phyloP scores from a whole-genome alignment of 2,329 filamentous ascomycete genomes.

The Pyrenochaeta sp. region DNA sequence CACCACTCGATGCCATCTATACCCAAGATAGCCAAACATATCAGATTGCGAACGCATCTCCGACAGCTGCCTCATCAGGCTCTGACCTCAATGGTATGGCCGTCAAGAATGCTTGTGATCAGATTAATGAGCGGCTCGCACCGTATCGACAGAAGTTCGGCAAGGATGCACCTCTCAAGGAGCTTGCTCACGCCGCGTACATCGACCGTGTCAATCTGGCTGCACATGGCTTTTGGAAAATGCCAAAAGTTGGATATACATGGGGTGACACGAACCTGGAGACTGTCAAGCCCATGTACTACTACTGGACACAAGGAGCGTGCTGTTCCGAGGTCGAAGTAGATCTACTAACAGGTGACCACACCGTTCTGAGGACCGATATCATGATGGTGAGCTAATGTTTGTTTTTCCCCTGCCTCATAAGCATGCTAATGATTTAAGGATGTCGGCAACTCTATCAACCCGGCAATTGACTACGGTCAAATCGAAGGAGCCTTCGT shows the following conservation, averaged over 20 bases:
- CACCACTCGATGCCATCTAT: constrained; percentile 82
- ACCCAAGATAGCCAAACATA: constrained; percentile 91
- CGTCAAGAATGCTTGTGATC: constrained; percentile 87
- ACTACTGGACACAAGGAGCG: constrained; percentile 92
- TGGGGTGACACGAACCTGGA: constrained; percentile 68
- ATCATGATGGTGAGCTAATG: constrained; percentile 83
- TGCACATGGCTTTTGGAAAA: constrained; percentile 96
- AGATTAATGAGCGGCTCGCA: constrained; percentile 83
- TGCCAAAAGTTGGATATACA: constrained; percentile 90
- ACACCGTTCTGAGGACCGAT: constrained; percentile 86
- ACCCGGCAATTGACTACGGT: constrained; percentile 80
- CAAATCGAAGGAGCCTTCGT: constrained; percentile 84
- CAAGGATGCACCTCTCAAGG: constrained; percentile 78
- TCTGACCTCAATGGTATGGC: constrained; percentile 96
- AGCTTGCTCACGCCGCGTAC: constrained; percentile 89
- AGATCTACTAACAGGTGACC: constrained; percentile 89
- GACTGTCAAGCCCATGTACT: constrained; percentile 76
- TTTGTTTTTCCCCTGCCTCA: no score
- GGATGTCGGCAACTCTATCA: constrained; percentile 83
- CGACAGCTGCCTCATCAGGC: constrained; percentile 91
- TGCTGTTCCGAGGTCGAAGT: constrained; percentile 88
- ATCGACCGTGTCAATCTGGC: constrained; percentile 94
- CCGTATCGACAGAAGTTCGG: constrained; percentile 88
- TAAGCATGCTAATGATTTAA: constrained; percentile 15
- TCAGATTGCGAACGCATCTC: constrained; percentile 86